Evolutionary conservation across 208 protist genomes (phyloP), one percentile per base, ranked within the genome.

Genomic region (Trypanosoma theileri): DNA sequence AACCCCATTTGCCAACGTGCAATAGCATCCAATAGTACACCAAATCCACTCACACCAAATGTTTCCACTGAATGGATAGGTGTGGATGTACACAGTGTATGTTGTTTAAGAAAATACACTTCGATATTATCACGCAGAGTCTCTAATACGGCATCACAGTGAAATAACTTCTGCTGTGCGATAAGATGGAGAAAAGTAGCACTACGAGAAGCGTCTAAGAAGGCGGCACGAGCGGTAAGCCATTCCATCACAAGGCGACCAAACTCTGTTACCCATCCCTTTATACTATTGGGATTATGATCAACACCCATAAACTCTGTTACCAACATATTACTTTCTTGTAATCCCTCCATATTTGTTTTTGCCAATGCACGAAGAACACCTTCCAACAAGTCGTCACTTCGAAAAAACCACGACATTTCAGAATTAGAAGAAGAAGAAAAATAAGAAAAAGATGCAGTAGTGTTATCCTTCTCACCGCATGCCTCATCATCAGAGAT

Each of bases 121-220:
- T 69, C 44, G 21, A 89, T 73, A 53, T 81, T 85, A 69, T 92
- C 86, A 21, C 78, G 75, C 24, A 92, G 68, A n/a, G 86, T 92
- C n/a, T 66, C 65, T 40, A 92, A 69, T 0, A 85, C 63, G 6
- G 73, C 70, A 31, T 89, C 82, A 19, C 24, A 70, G 48, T 79
- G 79, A 28, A 82, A 53, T 3, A 84, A 44, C 21, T 70, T 64
- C 52, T 92, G 86, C 52, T 89, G 86, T 12, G 71, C 76, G 22
- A 89, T 61, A n/a, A 88, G 74, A 58, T 92, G 86, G 1, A 92
- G 26, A 51, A 81, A 64, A n/a, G 64, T 71, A 41, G 86, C 70
- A 6, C 79, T 84, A 19, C 48, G 52, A 9, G 40, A 56, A 24
- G 79, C 75, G 26, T 71, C 71, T 11, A 88, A 54, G 21, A 42